A percentile compares a stretch with the other conserved stretches of the same genome.
phyloP scores from a whole-genome alignment of 1,139 yeast genomes.

The Diutina catenulata region DNA sequence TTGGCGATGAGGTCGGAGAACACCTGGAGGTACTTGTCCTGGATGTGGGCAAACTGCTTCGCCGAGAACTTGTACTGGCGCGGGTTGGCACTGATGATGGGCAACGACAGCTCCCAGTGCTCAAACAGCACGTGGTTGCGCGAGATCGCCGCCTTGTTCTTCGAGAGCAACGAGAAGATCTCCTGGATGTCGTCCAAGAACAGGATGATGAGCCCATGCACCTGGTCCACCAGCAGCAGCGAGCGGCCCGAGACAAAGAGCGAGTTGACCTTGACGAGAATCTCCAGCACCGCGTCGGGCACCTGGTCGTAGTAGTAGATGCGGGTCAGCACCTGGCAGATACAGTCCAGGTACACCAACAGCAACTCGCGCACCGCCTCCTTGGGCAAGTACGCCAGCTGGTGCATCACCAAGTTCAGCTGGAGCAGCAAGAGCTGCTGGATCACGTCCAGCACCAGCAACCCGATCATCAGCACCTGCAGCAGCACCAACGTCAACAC shows the following conservation, averaged over 20 bases:
- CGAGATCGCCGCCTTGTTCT: conserved; percentile 21
- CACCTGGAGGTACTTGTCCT: conserved; percentile 21
- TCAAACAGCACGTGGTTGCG: conserved; percentile 32
- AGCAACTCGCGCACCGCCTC: conserved; percentile 18
- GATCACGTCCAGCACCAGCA: conserved; percentile 76
- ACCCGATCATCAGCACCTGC: conserved; percentile 75
- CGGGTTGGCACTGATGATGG: conserved; percentile 10
- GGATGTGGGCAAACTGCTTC: conserved; percentile 20
- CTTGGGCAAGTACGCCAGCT: conserved; percentile 13
- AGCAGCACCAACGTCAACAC: conserved; percentile 65
- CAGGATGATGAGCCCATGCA: conserved; percentile 17
- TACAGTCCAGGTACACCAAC: conserved; percentile 30
- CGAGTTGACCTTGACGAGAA: conserved; percentile 29
- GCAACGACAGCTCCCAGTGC: conserved; percentile 30
- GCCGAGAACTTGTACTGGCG: conserved; percentile 8
- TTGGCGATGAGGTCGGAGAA: conserved; percentile 23
- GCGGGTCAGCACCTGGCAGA: conserved; percentile 57
- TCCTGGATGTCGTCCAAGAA: conserved; percentile 22
- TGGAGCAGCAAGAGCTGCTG: conserved; percentile 54
- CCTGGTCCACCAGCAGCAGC: conserved; percentile 10
- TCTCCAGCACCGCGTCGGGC: conserved; percentile 59
- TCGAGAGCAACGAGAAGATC: conserved; percentile 21
- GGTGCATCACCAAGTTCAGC: conserved; percentile 26
- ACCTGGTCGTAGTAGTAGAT: conserved; percentile 71
- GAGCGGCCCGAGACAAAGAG: conserved; percentile 15